Conservation (phyloP, 2,329 filamentous ascomycete genomes). For the Stachybotrys chartarum region DNA sequence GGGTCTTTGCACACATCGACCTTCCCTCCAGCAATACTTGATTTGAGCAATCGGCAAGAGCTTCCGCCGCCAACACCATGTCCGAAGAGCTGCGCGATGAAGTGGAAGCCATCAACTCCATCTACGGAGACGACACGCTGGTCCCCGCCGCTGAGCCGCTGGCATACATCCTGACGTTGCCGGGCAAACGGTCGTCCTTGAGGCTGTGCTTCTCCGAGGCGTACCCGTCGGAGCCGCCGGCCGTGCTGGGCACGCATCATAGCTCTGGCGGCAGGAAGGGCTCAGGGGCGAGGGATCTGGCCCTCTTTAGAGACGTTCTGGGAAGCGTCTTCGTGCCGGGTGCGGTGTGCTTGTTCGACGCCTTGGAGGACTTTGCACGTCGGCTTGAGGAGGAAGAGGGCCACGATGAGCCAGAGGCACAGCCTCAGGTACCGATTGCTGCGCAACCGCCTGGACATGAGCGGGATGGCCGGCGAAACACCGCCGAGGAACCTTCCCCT, state of each 20-base stretch:
- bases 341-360: conserved; percentile 80
- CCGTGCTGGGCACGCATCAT: conserved; percentile 72
- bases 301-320: conserved; percentile 60
- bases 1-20: too few species aligned
- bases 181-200: conserved; percentile 50
- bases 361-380: conserved; percentile 67
- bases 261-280: conserved; percentile 68
- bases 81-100: conserved; percentile 63
- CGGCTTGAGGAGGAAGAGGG: conserved; percentile 23
- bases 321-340: conserved; percentile 63
- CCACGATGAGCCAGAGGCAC: conserved; percentile 5
- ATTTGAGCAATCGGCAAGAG: not conserved
- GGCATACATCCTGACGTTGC: conserved; percentile 59
- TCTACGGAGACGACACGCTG: conserved; percentile 67
- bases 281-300: conserved; percentile 64
- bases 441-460: too few species aligned
- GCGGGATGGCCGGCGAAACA: too few species aligned
- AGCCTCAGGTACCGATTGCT: too few species aligned
- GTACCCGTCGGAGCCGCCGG: conserved; percentile 71
- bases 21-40: too few species aligned
- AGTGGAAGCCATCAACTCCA: conserved; percentile 75
- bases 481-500: too few species aligned
- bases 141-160: conserved; percentile 24
- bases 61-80: conserved; percentile 25
- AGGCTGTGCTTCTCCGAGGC: conserved; percentile 60